phyloP scores from a whole-genome alignment of 2,329 filamentous ascomycete species.

The Aaosphaeria arxii region DNA sequence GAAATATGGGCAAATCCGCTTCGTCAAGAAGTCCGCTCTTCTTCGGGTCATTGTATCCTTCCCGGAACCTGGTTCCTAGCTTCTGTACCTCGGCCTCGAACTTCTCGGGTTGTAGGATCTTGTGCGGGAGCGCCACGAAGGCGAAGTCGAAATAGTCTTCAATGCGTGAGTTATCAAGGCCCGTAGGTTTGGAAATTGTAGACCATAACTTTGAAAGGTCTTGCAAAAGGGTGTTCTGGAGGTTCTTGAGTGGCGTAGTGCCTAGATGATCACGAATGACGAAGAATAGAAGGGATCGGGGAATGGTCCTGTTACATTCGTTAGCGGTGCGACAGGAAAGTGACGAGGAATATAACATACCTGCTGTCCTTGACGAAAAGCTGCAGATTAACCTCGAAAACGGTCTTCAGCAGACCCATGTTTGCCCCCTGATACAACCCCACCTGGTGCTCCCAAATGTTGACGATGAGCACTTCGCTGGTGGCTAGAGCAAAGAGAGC shows the following conservation, averaged over 20 bases:
- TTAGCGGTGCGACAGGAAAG: neutral
- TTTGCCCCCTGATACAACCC: constrained; percentile 97
- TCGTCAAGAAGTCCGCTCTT: constrained; percentile 63
- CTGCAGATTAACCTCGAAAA: constrained; percentile 97
- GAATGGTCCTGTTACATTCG: constrained; percentile 62
- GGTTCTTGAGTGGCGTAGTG: constrained; percentile 82
- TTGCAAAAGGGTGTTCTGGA: constrained; percentile 85
- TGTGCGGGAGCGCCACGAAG: constrained; percentile 93
- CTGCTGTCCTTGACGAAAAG: constrained; percentile 94
- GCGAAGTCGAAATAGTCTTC: constrained; percentile 99
- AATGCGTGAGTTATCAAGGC: constrained; percentile 83
- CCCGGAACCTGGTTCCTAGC: constrained; percentile 76
- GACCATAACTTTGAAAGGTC: constrained; percentile 92
- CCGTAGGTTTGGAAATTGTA: constrained; percentile 84
- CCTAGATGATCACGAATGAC: constrained; percentile 97
- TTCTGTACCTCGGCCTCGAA: constrained; percentile 78
- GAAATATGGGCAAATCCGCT: constrained; percentile 74
- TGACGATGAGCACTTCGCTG: constrained; percentile 96
- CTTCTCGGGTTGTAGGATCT: constrained; percentile 90
- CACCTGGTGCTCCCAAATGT: constrained; percentile 99
- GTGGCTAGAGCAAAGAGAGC: constrained; percentile 95
- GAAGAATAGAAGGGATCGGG: constrained; percentile 93
- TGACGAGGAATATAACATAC: constrained; percentile 49
- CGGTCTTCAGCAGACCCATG: constrained; percentile 97
- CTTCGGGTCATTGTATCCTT: constrained; percentile 72